phyloP scores from a whole-genome alignment of 108 stramenopile species.

The Stephanodiscus minutulus region DNA sequence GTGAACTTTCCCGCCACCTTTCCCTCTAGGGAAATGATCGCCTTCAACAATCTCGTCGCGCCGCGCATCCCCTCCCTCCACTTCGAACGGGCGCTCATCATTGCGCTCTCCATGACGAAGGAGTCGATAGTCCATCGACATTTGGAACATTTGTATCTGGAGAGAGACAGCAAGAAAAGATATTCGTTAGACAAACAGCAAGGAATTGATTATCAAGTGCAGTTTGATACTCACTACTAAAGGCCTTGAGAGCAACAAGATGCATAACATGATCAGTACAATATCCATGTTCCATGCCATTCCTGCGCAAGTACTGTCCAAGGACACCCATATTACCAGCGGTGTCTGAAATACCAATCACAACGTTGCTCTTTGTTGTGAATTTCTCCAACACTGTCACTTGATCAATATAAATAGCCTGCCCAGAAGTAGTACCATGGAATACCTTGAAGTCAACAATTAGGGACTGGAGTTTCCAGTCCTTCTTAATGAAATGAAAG shows the following conservation, averaged over 20 bases:
- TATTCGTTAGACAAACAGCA: background rate
- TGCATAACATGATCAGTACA: too few relatives aligned
- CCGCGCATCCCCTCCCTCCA: background rate
- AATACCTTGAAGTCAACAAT: background rate
- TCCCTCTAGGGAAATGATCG: background rate
- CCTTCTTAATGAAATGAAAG: background rate
- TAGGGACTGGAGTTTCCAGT: background rate
- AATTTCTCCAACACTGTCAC: too few relatives aligned
- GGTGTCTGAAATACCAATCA: background rate
- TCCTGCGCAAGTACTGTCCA: too few relatives aligned
- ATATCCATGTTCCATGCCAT: too few relatives aligned
- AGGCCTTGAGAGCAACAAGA: too few relatives aligned
- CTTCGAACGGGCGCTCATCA: too few relatives aligned
- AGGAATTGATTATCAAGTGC: too few relatives aligned
- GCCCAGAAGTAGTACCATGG: background rate
- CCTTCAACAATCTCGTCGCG: background rate
- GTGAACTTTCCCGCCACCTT: background rate
- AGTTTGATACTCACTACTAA: too few relatives aligned
- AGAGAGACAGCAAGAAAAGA: background rate
- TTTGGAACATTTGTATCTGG: constrained; percentile 1
- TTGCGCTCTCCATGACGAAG: too few relatives aligned
- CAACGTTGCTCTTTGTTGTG: too few relatives aligned
- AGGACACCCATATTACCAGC: too few relatives aligned
- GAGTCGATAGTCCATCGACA: background rate
- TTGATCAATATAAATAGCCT: constrained; percentile 1